Evolutionary conservation across 2,329 filamentous ascomycete species (phyloP), one percentile per base, ranked within the genome.

Genomic region (Macrophomina phaseolina): DNA sequence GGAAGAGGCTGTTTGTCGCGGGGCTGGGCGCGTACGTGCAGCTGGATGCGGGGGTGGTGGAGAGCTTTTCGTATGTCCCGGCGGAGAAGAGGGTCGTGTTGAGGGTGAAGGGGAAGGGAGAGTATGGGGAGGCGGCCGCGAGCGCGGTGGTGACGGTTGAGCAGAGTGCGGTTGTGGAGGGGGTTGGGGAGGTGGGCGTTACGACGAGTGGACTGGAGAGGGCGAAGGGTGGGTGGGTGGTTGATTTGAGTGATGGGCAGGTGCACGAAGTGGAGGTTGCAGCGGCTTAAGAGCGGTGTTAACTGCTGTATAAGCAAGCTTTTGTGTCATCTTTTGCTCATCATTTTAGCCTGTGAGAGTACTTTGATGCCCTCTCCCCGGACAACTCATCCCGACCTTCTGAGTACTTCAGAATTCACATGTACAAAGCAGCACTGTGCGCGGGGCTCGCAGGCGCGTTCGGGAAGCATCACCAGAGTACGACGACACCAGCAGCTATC

Each of bases 1-100:
- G 80, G n/a, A 77, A 79, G 45, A 78, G 79, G 34, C 76, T 86
- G 1, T 87, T 84, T 60, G 76, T 87, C 8, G 84, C 81, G 0
- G 30, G 30, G 63, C n/a, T 58, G 49, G 42, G n/a, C 0, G 23
- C n/a, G 40, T 58, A 48, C 28, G 49, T 58, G 42, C 23, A 12
- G 36, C 8, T 65, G 11, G 51, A 65, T 46, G 45, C 51, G 16
- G 38, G 51, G 4, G 53, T 23, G 8, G 32, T 49, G 2, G 51
- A 58, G 0, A 67, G 69, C 14, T 68, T 65, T 42, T 36, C 14
- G 4, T 51, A 67, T 8, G 66, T 67, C 40, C 68, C 61, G n/a
- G 64, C 71, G n/a, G 66, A 46, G 23, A 45, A 72, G 30, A 68
- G 30, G 8, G 34, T 74, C 34, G 61, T 51, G 1, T 23, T 68